Evolutionary conservation across 345 rosid species (phyloP), one percentile per base, ranked within the genome.

Genomic region (Garcia nutans): DNA sequence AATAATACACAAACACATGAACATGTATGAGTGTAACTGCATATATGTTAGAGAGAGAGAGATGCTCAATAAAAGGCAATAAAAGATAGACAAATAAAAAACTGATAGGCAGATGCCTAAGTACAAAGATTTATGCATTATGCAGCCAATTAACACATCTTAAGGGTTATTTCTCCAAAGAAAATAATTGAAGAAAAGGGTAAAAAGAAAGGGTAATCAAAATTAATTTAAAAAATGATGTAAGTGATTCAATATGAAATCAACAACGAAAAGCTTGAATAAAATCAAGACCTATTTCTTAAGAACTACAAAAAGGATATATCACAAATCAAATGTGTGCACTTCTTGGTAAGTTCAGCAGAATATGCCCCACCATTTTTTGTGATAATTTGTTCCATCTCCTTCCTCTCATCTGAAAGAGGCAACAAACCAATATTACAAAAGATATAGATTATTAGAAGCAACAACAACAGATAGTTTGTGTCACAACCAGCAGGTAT

Each of bases 261-360:
- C 45, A 26, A 67, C 33, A 45, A 20, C 10, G 31, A 67, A 45
- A 67, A 0, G 2, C 24, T 8, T 33, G 24, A 19, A 65, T 12
- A 13, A 68, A 47, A 68, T 15, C 16, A 17, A 70, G 23, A 50
- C 2, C 31, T 37, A 24, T 31, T 74, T 68, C 42, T 65, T 42
- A 16, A n/a, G n/a, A 76, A 71, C 61, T 26, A 57, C 49, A 19
- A 28, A 77, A 86, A 88, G 97, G 98, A 93, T 96, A 96, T 96
- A 79, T 96, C 91, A 70, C 93, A 86, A 77, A 93, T 89, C 87
- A 96, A 86, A 87, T 96, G 98, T 71, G 99, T 93, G 85, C 98
- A 93, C 24, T 76, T 85, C 88, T 79, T 92, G 76, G 91, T 92
- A 76, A 96, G 84, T 78, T 92, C 98, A 58, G 87, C 88, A 75